These are phyloP conservation scores for Kazachstania martiniae DNA, from an alignment of 805 yeast species.

Conservation along the genomic window DNA sequence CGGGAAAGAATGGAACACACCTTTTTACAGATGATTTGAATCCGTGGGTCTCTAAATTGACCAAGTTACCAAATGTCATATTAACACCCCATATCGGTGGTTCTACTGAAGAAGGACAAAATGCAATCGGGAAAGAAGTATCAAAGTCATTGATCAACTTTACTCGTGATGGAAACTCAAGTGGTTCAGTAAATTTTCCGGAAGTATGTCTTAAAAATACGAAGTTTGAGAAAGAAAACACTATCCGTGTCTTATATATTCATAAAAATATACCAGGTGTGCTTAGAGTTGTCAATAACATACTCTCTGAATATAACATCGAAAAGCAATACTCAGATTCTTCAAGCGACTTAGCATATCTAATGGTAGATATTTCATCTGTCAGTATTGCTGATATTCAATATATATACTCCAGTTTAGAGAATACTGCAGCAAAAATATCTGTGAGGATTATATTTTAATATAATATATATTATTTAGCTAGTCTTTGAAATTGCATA, in stretches of 20 bases:
- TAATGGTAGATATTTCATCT: conserved; percentile 91
- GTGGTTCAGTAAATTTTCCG: conserved; percentile 97
- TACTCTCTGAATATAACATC: conserved; percentile 85
- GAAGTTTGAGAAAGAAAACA: conserved; percentile 71
- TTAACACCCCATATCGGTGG: conserved; percentile 98
- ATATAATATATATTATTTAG: not conserved
- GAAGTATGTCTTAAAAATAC: conserved; percentile 84
- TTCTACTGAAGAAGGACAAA: conserved; percentile 96
- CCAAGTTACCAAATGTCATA: conserved; percentile 74
- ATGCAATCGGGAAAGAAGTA: conserved; percentile 93
- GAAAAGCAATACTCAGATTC: conserved; percentile 96
- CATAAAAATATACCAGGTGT: conserved; percentile 99
- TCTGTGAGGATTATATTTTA: conserved; percentile 82
- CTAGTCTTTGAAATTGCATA: no score
- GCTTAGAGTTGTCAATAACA: conserved; percentile 89
- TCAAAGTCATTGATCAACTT: conserved; percentile 73
- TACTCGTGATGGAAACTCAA: conserved; percentile 89
- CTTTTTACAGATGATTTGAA: conserved; percentile 64
- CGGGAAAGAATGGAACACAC: conserved; percentile 85
- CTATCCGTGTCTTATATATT: conserved; percentile 86
- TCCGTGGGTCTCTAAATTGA: conserved; percentile 71
- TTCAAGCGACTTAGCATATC: conserved; percentile 86
- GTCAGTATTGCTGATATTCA: conserved; percentile 75
- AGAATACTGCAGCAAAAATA: conserved; percentile 79
- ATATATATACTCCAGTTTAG: conserved; percentile 69